Conservation (phyloP, 331 rosid genomes). For the Phaseolus coccineus region DNA sequence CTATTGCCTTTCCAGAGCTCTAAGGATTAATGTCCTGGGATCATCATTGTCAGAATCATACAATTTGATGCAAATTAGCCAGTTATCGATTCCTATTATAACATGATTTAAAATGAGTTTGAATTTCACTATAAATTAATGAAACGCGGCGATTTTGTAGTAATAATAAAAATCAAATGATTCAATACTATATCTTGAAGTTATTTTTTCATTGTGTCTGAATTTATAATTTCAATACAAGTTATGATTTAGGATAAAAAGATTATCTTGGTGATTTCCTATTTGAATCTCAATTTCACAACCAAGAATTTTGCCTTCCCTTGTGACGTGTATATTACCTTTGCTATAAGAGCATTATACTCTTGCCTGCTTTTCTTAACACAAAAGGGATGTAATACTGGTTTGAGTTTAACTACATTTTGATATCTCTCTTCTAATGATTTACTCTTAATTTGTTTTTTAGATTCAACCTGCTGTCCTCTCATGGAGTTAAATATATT, state of each 20-base stretch:
- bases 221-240: background rate
- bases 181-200: background rate
- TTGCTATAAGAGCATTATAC: background rate
- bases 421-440: conserved; percentile 27
- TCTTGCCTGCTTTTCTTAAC: conserved; percentile 14
- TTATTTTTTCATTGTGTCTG: background rate
- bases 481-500: conserved; percentile 53
- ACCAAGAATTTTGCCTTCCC: background rate
- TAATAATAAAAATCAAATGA: background rate
- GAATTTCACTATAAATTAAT: background rate
- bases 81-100: background rate
- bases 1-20: background rate
- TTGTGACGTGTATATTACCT: background rate
- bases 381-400: background rate
- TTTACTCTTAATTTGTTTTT: conserved; percentile 10
- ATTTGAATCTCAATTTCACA: background rate
- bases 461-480: conserved; percentile 48
- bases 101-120: background rate
- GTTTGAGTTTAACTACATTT: conserved; percentile 19
- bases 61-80: background rate
- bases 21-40: background rate
- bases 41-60: background rate
- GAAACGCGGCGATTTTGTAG: background rate
- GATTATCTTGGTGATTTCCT: background rate
- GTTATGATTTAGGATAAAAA: background rate